phyloP scores from a whole-genome alignment of 2,329 filamentous ascomycete genomes.

The Truncatella angustata region DNA sequence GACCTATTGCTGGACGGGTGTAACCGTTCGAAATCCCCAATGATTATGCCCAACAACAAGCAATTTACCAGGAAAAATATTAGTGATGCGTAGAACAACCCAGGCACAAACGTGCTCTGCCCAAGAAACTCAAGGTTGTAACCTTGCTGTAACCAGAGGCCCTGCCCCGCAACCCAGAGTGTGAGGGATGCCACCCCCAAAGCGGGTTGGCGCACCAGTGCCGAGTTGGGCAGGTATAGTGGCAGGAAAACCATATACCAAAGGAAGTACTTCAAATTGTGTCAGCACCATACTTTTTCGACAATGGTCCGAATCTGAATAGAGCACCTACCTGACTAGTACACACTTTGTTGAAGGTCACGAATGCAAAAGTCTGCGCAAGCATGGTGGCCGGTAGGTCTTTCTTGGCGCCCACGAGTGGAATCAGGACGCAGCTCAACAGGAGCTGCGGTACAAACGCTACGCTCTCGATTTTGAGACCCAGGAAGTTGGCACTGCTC shows the following conservation, averaged over 20 bases:
- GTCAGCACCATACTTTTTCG: no score
- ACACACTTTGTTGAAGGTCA: slow-evolving; percentile 98
- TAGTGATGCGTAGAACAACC: slow-evolving; percentile 73
- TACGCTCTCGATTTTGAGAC: slow-evolving; percentile 65
- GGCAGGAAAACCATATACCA: slow-evolving; percentile 97
- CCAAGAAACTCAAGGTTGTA: slow-evolving; percentile 80
- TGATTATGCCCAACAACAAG: slow-evolving; percentile 81
- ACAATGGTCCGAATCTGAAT: neutral
- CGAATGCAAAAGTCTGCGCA: slow-evolving; percentile 94
- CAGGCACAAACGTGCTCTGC: slow-evolving; percentile 78
- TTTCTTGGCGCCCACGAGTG: slow-evolving; percentile 73
- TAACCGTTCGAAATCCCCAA: slow-evolving; percentile 54
- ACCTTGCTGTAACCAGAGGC: slow-evolving; percentile 71
- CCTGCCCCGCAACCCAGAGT: slow-evolving; percentile 77
- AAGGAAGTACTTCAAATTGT: slow-evolving; percentile 76
- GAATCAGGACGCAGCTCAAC: slow-evolving; percentile 74
- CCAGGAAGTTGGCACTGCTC: slow-evolving; percentile 8
- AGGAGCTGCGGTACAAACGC: slow-evolving; percentile 88
- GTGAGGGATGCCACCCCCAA: slow-evolving; percentile 64
- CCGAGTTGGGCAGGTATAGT: slow-evolving; percentile 81
- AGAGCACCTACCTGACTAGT: slow-evolving; percentile 76
- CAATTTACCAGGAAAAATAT: slow-evolving; percentile 83
- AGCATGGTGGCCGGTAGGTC: slow-evolving; percentile 83
- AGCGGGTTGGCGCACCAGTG: slow-evolving; percentile 58
- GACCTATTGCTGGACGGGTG: neutral